phyloP scores from a whole-genome alignment of 768 basidiomycete species.

The Lactifluus subvellereus region DNA sequence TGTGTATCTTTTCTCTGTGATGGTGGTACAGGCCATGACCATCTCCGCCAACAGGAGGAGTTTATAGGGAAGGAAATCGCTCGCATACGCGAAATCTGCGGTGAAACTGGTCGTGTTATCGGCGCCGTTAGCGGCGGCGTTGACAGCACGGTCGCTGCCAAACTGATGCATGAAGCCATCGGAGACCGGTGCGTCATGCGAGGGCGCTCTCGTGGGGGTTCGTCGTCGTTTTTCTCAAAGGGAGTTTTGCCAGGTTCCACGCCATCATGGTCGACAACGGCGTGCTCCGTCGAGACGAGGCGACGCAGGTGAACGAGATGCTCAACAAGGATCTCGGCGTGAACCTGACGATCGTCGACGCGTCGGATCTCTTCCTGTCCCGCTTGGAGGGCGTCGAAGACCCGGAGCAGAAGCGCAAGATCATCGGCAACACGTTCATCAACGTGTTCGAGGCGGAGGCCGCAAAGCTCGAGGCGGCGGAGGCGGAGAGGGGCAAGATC shows the following conservation, averaged over 20 bases:
- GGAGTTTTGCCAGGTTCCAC: conserved; percentile 68
- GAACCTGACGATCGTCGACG: conserved; percentile 93
- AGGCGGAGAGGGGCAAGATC: conserved; percentile 80
- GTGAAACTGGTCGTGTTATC: conserved; percentile 90
- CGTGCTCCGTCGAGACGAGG: conserved; percentile 89
- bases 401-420: conserved; percentile 94
- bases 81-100: conserved; percentile 92
- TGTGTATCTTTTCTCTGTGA: too few relatives aligned
- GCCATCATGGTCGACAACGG: conserved; percentile 99
- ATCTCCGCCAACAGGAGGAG: conserved; percentile 57
- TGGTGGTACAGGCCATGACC: too few relatives aligned
- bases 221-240: conserved; percentile 5
- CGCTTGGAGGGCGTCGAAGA: conserved; percentile 90
- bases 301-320: conserved; percentile 86
- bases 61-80: conserved; percentile 97
- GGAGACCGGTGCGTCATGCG: conserved; percentile 69
- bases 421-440: conserved; percentile 99
- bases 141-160: conserved; percentile 96
- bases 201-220: background rate
- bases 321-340: conserved; percentile 90
- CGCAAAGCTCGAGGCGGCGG: conserved; percentile 74
- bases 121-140: conserved; percentile 98
- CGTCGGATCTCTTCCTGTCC: conserved; percentile 87
- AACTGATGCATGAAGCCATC: conserved; percentile 99
- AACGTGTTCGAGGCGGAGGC: conserved; percentile 97